Evolutionary conservation across 345 rosid species (phyloP), one percentile per base, ranked within the genome.

Genomic region (Camelina neglecta): DNA sequence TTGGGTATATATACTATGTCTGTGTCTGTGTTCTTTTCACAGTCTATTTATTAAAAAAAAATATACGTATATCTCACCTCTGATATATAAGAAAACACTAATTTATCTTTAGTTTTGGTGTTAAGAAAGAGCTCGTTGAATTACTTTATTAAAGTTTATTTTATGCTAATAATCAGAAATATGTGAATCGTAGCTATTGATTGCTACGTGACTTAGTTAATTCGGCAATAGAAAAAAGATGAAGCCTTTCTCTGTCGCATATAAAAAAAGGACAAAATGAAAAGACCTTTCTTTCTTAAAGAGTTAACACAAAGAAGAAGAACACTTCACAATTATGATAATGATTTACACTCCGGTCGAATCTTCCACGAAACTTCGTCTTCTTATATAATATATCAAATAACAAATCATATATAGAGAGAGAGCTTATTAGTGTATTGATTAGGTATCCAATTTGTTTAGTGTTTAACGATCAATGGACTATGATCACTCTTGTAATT

Each of bases 81-180:
- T 76, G 70, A 68, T 15, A 38, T 61, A 61, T 24, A 54, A 63
- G 59, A 67, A 62, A 63, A 45, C 80, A 62, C 65, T 69, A 61
- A 60, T 69, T 62, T 39, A 21, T 69, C 62, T 60, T 26, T 53
- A 38, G 24, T 31, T 48, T 24, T 47, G 69, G 16, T 21, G 29
- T 38, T 49, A 4, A 15, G 3, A 61, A 60, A 6, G 38, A 6
- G 38, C 49, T 71, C n/a, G 53, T 50, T 60, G 20, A 38, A 26
- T 26, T 23, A 1, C 11, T 41, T 2, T 51, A 7, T 24, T 24
- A 1, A 48, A 15, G 15, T 35, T 13, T 49, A 4, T 13, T 36
- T 4, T n/a, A 12, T 16, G 51, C 8, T 18, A 7, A 54, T 31
- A n/a, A 11, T 65, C 7, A 4, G 10, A 58, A 56, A 24, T 11